phyloP scores from a whole-genome alignment of 805 yeast genomes.

The Pichia manshurica region DNA sequence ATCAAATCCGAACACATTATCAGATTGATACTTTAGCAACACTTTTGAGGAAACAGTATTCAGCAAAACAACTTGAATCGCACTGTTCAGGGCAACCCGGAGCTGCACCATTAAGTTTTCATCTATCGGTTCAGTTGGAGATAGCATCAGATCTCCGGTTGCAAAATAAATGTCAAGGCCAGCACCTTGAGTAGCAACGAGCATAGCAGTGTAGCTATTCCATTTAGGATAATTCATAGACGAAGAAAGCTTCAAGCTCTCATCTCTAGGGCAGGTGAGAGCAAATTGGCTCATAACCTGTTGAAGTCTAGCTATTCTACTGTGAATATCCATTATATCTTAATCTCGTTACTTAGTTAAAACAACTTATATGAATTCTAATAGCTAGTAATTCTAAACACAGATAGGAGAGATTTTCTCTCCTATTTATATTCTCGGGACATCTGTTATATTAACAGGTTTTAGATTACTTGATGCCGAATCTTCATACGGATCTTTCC shows the following conservation, averaged over 20 bases:
- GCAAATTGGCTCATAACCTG: conserved; percentile 3
- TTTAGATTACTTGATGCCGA: too few species aligned
- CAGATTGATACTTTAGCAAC: background rate
- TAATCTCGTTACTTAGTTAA: too few species aligned
- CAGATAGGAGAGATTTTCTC: too few species aligned
- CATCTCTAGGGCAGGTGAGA: background rate
- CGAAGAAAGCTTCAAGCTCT: background rate
- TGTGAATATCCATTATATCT: background rate
- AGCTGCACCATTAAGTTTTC: background rate
- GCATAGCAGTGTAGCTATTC: background rate
- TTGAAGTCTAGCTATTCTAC: background rate
- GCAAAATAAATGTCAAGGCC: background rate
- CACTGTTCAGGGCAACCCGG: background rate
- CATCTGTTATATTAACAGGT: too few species aligned
- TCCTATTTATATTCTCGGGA: too few species aligned
- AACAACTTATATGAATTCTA: too few species aligned
- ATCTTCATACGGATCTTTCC: too few species aligned
- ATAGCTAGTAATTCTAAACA: too few species aligned
- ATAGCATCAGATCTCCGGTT: background rate
- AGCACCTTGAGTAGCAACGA: background rate
- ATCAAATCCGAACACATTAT: background rate
- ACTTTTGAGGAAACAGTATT: background rate
- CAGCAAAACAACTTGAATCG: background rate
- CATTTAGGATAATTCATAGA: background rate
- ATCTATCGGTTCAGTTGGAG: background rate